Evolutionary conservation across 2,329 filamentous ascomycete species (phyloP), one percentile per base, ranked within the genome.

Genomic region (Fusarium dimerum): DNA sequence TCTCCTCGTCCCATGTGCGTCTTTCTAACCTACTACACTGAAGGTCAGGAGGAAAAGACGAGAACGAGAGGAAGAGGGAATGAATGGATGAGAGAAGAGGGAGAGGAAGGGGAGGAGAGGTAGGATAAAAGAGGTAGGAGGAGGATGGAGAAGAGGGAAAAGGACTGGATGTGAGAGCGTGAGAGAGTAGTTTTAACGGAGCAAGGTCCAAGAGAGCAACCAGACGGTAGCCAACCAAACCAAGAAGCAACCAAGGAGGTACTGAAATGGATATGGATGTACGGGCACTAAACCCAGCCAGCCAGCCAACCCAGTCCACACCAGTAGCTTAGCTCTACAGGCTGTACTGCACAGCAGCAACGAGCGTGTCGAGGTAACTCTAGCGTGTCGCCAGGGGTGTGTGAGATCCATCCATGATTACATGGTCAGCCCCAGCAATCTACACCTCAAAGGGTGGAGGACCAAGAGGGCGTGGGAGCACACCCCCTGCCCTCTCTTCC

Each of bases 141-240:
- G 73, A 79, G 75, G 75, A 78, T 74, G 71, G 72, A 76, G 73
- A 71, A 76, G 74, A 76, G 71, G 75, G 75, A 77, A 77, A 78
- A 77, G 78, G 79, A 81, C 76, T 78, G 78, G 78, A 76, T 75
- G 74, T 78, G 75, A 80, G 65, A 26, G 20, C 20, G 66, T 64
- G 52, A 56, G 53, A 54, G 57, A 64, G 64, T 69, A 69, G 69
- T 71, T 72, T 73, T 71, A 71, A 71, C 65, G 57, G 57, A 63
- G 43, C 61, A 53, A 62, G 52, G 52, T 50, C 36, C 58, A 56
- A 48, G 58, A 49, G 50, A 45, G 47, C 50, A 43, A 52, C 47
- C 44, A 29, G 52, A 43, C 20, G 20, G 20, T 26, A 26, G 20
- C 20, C 20, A 26, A 26, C 20, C 20, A 26, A 26, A 26, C 20